Base-by-base conservation (phyloP, 306 rosid genomes). In the Prunus dulcis region DNA sequence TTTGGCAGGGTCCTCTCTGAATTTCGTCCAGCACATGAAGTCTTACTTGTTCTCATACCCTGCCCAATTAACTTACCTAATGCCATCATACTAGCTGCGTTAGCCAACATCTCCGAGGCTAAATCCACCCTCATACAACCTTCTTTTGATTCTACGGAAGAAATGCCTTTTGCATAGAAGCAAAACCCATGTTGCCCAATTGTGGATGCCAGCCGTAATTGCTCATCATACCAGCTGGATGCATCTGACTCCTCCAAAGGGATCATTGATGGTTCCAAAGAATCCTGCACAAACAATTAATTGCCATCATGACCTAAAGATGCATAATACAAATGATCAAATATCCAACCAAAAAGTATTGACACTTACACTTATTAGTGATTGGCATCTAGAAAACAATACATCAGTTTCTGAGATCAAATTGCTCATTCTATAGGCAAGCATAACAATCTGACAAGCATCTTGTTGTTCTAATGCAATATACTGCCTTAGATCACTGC, bases 131-230 rank as follows among this genome's bases (percentile, higher is more conserved):
- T 78, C 80, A 70, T 85, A 78, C 38, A 77, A 74, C 87, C 91
- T 25, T 78, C 62, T 70, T 32, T 76, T 56, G 87, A 86, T 81
- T 87, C 92, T n/a, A 77, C 76, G 30, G 84, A 88, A 77, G 83
- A 78, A 64, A 90, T 73, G 71, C 57, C 77, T 76, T 86, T 89
- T 38, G 90, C 87, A 58, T 85, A 88, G 67, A 83, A 87, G 82
- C 92, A 90, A 82, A 90, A 92, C 62, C 97, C 99, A 88, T 92
- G 97, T 56, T 41, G 83, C 18, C 89, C 90, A 80, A 87, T 77
- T 63, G 90, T 81, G 5, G 96, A 89, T 77, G 87, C 89, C 91
- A 94, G 85, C 79, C 49, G 61, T 57, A 78, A 78, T 81, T 80
- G 94, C 77, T 83, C 90, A 76, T 91, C 88, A 72, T 84, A 85